Percentiles rank a stretch among this genome's conserved stretches.
These are phyloP conservation scores for Saksenaea vasiformis DNA, from an alignment of 371 early-diverging fungal species.

Conservation along the genomic window DNA sequence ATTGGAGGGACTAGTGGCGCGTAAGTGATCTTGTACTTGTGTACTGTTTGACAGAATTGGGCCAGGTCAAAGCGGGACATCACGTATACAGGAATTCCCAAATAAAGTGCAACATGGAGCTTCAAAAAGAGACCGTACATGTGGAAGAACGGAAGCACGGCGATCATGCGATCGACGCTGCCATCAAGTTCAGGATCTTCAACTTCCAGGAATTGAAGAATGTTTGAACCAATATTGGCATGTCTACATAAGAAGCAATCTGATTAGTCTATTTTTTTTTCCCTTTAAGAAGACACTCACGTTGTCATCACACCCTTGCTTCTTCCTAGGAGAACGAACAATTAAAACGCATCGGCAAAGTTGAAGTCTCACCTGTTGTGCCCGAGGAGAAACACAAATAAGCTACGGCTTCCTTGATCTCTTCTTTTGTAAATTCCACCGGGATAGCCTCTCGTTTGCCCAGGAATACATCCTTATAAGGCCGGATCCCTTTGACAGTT, in stretches of 20 bases:
- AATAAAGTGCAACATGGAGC: conserved; percentile 29
- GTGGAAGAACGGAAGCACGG: conserved; percentile 82
- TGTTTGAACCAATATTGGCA: conserved; percentile 72
- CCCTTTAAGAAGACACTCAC: conserved; percentile 21
- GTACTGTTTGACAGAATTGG: conserved; percentile 56
- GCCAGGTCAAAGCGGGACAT: conserved; percentile 69
- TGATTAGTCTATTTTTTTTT: neutral
- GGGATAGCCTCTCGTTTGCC: conserved; percentile 20
- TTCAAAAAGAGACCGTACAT: conserved; percentile 44
- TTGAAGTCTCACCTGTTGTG: conserved; percentile 59
- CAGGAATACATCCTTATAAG: conserved; percentile 25
- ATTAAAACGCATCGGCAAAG: neutral
- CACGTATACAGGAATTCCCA: conserved; percentile 49
- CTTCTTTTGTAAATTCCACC: conserved; percentile 22
- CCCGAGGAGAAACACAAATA: conserved; percentile 86
- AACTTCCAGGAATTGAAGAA: conserved; percentile 51
- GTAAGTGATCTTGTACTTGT: conserved; percentile 59
- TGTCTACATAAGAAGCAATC: conserved; percentile 42
- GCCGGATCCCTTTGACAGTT: conserved; percentile 34
- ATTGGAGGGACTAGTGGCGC: conserved; percentile 82
- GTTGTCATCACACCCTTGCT: conserved; percentile 84
- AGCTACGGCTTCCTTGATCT: conserved; percentile 46
- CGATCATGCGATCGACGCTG: conserved; percentile 39
- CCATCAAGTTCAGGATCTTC: conserved; percentile 23
- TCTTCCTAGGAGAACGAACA: conserved; percentile 19